Percentiles rank a stretch among this genome's conserved stretches.
phyloP scores from a whole-genome alignment of 2,329 filamentous ascomycete genomes.

The Exophiala sideris region DNA sequence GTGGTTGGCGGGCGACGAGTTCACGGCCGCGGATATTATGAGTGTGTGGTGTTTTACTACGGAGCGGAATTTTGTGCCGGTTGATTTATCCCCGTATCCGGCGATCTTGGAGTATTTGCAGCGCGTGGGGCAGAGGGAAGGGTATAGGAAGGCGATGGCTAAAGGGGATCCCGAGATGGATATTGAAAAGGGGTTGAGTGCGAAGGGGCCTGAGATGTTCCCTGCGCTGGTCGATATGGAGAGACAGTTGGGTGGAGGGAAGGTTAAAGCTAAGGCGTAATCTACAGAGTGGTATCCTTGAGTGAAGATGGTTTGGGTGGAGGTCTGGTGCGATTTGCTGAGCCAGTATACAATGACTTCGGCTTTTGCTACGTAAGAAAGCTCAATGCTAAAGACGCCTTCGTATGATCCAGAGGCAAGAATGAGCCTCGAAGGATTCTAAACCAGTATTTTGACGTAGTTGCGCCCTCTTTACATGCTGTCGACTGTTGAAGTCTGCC shows the following conservation, averaged over 20 bases:
- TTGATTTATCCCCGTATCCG: constrained; percentile 41
- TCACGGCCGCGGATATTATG: constrained; percentile 67
- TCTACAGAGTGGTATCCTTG: too few relatives aligned
- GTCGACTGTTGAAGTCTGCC: too few relatives aligned
- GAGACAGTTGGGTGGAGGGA: constrained; percentile 1
- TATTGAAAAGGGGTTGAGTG: constrained; percentile 7
- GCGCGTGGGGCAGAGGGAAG: constrained; percentile 44
- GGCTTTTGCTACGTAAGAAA: too few relatives aligned
- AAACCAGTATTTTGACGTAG: too few relatives aligned
- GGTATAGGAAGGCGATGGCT: constrained; percentile 47
- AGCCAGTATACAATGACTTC: too few relatives aligned
- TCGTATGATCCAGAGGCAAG: too few relatives aligned
- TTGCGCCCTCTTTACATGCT: too few relatives aligned
- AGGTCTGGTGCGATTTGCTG: too few relatives aligned
- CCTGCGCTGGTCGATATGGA: not conserved
- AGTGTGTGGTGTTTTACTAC: constrained; percentile 59
- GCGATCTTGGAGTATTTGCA: constrained; percentile 48
- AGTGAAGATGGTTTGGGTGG: too few relatives aligned
- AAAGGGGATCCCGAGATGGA: constrained; percentile 51
- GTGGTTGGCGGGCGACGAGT: constrained; percentile 60
- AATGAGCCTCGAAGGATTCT: too few relatives aligned
- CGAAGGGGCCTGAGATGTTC: constrained; percentile 8
- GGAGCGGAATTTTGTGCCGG: constrained; percentile 52
- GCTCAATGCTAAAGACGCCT: too few relatives aligned
- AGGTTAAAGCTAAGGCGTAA: not conserved